Base-by-base conservation (phyloP, 352 stramenopile species). In the Phytophthora ramorum region DNA sequence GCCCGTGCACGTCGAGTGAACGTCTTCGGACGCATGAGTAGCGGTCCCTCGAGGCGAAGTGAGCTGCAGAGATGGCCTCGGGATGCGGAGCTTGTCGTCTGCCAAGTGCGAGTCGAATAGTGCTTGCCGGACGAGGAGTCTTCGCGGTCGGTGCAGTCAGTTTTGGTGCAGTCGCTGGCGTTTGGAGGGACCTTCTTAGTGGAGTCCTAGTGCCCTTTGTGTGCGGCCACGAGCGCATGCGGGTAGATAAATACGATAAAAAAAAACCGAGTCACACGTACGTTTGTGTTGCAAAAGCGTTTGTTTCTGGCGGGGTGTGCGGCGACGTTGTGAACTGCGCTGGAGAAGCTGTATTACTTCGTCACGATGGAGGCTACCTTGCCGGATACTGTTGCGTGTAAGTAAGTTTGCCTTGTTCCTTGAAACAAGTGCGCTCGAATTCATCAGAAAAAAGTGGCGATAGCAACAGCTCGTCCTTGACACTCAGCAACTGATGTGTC, bases 1-100 rank as follows among this genome's bases (percentile, higher is more conserved):
- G 59, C 49, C 59, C 34, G 59, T 61, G 49, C 43, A 56, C 40
- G 50, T 67, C 28, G 59, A 67, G 49, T 65, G 58, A 58, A 38
- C 22, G 20, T 34, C 34, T 46, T 58, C 12, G 19, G 14, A 16
- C 19, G 35, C 13, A 22, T 44, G 14, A 44, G 35, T 58, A 58
- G 19, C 35, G 37, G 50, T 37, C 34, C 35, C 26, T 43, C 34
- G 20, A 24, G 50, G 14, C 50, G 35, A 1, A 34, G 34, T 13
- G 20, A 17, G 16, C 50, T 35, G 34, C 37, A 12, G 12, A 20
- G 20, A 0, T 44, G 28, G 28, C 7, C 28, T 34, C 28, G 28
- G 28, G 28, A 34, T 34, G 14, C 37, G 17, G n/a, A 20, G n/a
- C n/a, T 19, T 35, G 30, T 43, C 30, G 17, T 17, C 28, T 43